Base-by-base conservation (phyloP, 148 eudicot genomes). In the Rhododendron henanense region DNA sequence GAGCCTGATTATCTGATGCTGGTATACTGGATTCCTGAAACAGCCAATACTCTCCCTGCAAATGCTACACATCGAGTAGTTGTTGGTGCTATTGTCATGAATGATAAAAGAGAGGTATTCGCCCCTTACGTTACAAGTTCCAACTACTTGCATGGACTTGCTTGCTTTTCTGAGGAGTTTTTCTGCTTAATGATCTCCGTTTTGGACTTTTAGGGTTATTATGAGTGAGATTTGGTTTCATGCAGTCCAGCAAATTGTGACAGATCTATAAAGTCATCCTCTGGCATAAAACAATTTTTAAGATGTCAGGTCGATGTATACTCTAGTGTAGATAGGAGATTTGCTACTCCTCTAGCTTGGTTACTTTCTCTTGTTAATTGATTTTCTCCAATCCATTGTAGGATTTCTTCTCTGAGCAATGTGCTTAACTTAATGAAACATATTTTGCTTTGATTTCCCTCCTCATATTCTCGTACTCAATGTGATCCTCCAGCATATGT, bases 1-100 rank as follows among this genome's bases (percentile, higher is more conserved):
- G 98, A 95, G 84, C 93, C 91, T 76, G 83, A 86, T 37, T 93
- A 94, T 91, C 86, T 95, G 89, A 95, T 95, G 98, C 93, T 95
- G 82, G 97, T 93, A 74, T 82, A 90, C 80, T 95, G 98, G 98
- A 91, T 95, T 74, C 96, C 96, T 84, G 87, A 91, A 86, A 89
- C 92, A 84, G 73, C 48, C 51, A 90, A 87, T 89, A 93, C 95
- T n/a, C 85, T 95, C 65, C 97, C 98, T 81, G 91, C 90, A 85
- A 94, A 95, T 90, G 98, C 97, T 87, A 86, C 96, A 41, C 98
- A 95, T 85, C 92, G 94, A 77, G 93, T 95, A 15, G 87, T 90
- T 48, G 87, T 95, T 86, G 98, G 97, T 89, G 98, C 97, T 84
- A 85, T 94, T 75, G 90, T 95, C 81, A 71, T 93, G 89, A 93